These are phyloP conservation scores for Talaromyces sp. DNA, from an alignment of 2,329 filamentous ascomycete species.

Conservation along the genomic window DNA sequence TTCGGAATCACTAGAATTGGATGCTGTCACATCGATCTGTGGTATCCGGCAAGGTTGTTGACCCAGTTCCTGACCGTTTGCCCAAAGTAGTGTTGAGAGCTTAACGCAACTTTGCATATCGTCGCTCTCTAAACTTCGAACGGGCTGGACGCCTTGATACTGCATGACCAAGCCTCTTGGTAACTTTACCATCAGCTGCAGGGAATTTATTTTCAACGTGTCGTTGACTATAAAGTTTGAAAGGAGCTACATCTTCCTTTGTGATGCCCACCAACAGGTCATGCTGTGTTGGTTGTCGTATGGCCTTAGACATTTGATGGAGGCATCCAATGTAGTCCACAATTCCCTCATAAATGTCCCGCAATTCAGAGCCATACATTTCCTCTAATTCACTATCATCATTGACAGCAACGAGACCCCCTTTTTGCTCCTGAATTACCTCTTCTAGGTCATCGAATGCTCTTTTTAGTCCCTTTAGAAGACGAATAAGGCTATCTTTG, in stretches of 20 bases:
- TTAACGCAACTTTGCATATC: not conserved
- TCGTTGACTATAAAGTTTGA: not conserved
- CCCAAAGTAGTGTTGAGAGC: not conserved
- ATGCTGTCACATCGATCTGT: constrained; percentile 6
- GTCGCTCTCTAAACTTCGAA: not conserved
- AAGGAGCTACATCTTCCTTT: not conserved
- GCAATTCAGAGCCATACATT: not conserved
- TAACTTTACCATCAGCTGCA: not conserved
- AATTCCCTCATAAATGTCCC: not conserved
- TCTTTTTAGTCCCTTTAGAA: not conserved
- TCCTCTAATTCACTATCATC: not conserved
- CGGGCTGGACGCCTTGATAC: not conserved
- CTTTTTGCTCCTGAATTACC: not conserved
- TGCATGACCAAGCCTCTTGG: not conserved
- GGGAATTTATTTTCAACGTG: constrained; percentile 3
- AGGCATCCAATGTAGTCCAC: not conserved
- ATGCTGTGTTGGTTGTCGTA: not conserved
- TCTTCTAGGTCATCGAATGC: not conserved
- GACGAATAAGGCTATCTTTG: not conserved
- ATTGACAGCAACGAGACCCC: not conserved
- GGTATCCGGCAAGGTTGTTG: not conserved
- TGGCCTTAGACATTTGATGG: not conserved
- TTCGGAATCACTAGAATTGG: not conserved
- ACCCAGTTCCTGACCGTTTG: not conserved
- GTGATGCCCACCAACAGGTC: not conserved